A percentile compares a stretch with the other conserved stretches of the same genome.
Evolutionary conservation across 1,139 yeast species (phyloP).

Genomic region (Zygosaccharomyces sapae): DNA sequence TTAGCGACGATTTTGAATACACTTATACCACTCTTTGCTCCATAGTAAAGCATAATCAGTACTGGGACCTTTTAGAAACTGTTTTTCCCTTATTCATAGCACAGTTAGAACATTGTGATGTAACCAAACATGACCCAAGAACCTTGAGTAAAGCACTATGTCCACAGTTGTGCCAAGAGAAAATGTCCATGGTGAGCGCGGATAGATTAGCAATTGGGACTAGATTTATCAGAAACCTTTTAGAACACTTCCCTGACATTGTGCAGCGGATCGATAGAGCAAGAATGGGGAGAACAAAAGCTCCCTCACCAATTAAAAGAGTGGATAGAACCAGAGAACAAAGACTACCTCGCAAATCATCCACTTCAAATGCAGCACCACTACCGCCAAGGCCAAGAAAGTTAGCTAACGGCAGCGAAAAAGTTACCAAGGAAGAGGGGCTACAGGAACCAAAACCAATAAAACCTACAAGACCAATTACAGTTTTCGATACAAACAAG

Average conservation of each 20-base stretch:
- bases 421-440: neutral
- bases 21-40: slow-evolving; percentile 39
- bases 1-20: slow-evolving; percentile 43
- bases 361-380: slow-evolving; percentile 1
- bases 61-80: slow-evolving; percentile 38
- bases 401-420: neutral
- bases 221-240: slow-evolving; percentile 47
- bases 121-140: slow-evolving; percentile 46
- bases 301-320: slow-evolving; percentile 6
- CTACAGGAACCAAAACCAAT: neutral
- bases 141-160: slow-evolving; percentile 49
- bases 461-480: neutral
- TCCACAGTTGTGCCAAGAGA: slow-evolving; percentile 51
- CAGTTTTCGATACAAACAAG: neutral
- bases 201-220: slow-evolving; percentile 48
- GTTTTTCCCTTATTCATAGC: slow-evolving; percentile 43
- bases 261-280: slow-evolving; percentile 13
- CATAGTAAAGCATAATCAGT: slow-evolving; percentile 35
- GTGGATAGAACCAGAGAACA: slow-evolving; percentile 11
- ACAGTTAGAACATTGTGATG: slow-evolving; percentile 35
- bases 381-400: slow-evolving; percentile 7
- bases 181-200: slow-evolving; percentile 43
- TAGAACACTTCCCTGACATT: slow-evolving; percentile 44
- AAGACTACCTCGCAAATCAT: neutral
- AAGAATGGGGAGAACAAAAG: slow-evolving; percentile 10